Percentiles rank a stretch among this genome's conserved stretches.
Conservation (phyloP, 1,284 basidiomycete genomes). For the Dichomitus squalens region DNA sequence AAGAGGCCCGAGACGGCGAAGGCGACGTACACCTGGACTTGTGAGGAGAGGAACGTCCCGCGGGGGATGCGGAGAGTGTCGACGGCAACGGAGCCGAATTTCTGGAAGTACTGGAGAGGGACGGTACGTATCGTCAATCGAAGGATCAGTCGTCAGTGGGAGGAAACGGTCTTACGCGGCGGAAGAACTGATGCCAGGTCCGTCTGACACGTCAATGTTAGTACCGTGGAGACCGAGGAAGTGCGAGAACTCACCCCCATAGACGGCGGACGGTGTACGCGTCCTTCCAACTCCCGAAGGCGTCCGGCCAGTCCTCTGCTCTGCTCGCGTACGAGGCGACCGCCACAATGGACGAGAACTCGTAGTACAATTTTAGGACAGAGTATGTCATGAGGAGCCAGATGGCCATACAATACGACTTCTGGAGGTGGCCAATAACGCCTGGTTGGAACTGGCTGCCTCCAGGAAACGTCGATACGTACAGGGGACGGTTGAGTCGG, state of each 20-base stretch:
- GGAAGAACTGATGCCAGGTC: constrained; percentile 35
- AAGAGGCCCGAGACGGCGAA: constrained; percentile 16
- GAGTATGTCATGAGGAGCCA: constrained; percentile 18
- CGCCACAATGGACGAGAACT: constrained; percentile 19
- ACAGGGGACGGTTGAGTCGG: constrained; percentile 12
- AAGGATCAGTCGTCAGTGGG: too few relatives aligned
- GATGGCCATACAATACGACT: constrained; percentile 10
- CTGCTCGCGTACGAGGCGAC: constrained; percentile 29
- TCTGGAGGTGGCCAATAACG: constrained; percentile 8
- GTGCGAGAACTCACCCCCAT: constrained; percentile 37
- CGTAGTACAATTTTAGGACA: constrained; percentile 28
- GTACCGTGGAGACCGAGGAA: not conserved
- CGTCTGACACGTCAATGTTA: constrained; percentile 23
- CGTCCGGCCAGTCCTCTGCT: constrained; percentile 37
- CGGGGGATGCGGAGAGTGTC: constrained; percentile 7
- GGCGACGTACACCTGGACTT: constrained; percentile 14
- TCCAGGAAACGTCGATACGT: constrained; percentile 1
- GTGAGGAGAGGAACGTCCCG: constrained; percentile 16
- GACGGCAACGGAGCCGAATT: constrained; percentile 8
- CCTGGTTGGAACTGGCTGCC: not conserved
- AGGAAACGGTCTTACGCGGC: constrained; percentile 8
- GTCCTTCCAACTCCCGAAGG: constrained; percentile 36
- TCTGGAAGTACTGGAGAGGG: constrained; percentile 9
- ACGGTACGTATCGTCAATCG: not conserved
- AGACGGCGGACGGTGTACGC: constrained; percentile 38